Base-by-base conservation (phyloP, 1,284 basidiomycete species). In the Cystobasidiaceae sp. region DNA sequence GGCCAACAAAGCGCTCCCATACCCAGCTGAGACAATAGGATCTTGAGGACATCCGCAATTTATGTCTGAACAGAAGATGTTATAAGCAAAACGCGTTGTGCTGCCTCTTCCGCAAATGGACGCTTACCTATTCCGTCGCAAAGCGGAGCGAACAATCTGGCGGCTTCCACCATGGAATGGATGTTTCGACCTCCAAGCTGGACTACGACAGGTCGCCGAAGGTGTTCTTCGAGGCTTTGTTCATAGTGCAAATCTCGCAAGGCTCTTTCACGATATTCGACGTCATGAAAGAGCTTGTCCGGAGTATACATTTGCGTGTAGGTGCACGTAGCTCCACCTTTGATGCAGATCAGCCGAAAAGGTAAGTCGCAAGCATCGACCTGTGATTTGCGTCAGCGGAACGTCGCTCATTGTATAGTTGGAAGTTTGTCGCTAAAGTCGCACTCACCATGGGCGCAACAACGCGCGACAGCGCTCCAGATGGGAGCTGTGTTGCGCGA, bases 11-110 rank as follows among this genome's bases (percentile, higher is more conserved):
- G 62, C 62, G 45, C 51, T 56, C 23, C 62, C 62, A 41, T 55
- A 64, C 9, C 62, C 62, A 15, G 37, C 44, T 25, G 28, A 21
- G 11, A 55, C 41, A 30, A 32, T 34, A 15, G 41, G 51, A 15
- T 45, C 43, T 52, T 56, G 62, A 27, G 62, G 62, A 41, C 62
- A 64, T 25, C 62, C 62, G 17, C 37, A 33, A 27, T 64, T 64
- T 17, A 64, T 48, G 28, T 64, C 62, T 64, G 34, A 7, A 6
- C 7, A 28, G 8, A 25, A 2, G 11, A 11, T 33, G 21, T 27
- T 33, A 25, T 34, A 51, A 6, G 32, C 32, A 9, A 23, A 9
- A 33, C 27, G 28, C 17, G 17, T 49, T n/a, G n/a, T n/a, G n/a
- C n/a, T n/a, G n/a, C n/a, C n/a, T n/a, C n/a, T n/a, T n/a, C n/a